Evolutionary conservation across 2,329 filamentous ascomycete species (phyloP), one percentile per base, ranked within the genome.

Genomic region (Fusarium musae): DNA sequence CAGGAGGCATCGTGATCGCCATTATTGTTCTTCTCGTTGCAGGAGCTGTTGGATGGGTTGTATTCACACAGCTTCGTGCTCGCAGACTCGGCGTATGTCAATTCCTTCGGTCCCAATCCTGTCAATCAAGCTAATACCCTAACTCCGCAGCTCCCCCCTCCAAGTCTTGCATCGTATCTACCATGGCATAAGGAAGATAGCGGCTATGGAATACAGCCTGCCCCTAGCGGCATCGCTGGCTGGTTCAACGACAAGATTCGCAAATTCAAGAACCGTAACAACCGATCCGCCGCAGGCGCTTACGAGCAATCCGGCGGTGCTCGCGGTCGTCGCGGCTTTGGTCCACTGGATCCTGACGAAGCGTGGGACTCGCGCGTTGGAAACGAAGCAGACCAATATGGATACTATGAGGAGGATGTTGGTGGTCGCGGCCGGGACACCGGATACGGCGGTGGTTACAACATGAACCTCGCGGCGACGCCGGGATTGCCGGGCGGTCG

Each of bases 311-410:
- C 87, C 66, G 82, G 81, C 57, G 81, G 81, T 61, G 78, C 77
- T 39, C 83, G 84, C 50, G 83, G 85, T 62, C 85, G 86, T 61
- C 82, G 88, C 60, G 90, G 90, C 28, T 91, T 93, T 80, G 90
- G 91, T 4, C 86, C 90, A 8, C 87, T 94, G 50, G 94, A 96
- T 78, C 93, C 93, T 3, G 94, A 97, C 79, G 93, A 95, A 78
- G 93, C 93, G 4, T 97, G 94, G 94, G 93, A 96, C 83, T 84
- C 93, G 72, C 87, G 93, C 67, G 93, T 97, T 9, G 93, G 93
- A 65, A 87, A 90, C 75, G 93, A 95, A 81, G 89, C 91, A 23
- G 91, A 92, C 78, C 84, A 82, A 17, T 91, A 91, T 79, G 89
- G 88, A 28, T 93, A 93, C 81, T 92, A 93, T 78, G 93, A 96